These are phyloP conservation scores for Zasmidium cellare DNA, from an alignment of 2,329 filamentous ascomycete species.

Conservation along the genomic window DNA sequence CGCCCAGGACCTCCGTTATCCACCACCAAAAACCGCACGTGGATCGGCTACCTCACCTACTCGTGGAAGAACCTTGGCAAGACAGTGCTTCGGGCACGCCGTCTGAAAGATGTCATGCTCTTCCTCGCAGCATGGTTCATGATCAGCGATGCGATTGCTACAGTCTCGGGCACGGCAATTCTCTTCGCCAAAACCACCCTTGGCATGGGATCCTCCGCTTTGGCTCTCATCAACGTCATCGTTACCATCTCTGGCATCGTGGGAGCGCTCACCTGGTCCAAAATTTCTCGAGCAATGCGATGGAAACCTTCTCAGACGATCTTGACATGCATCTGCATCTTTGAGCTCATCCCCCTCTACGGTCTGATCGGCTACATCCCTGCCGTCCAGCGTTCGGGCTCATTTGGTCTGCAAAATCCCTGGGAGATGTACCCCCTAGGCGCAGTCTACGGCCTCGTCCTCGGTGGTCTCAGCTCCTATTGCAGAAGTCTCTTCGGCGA, in stretches of 20 bases:
- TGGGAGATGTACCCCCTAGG: constrained; percentile 97
- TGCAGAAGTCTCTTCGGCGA: constrained; percentile 91
- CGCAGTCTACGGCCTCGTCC: constrained; percentile 86
- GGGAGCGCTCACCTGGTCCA: constrained; percentile 88
- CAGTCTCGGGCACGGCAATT: constrained; percentile 90
- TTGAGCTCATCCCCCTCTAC: constrained; percentile 91
- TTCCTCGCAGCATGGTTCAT: constrained; percentile 93
- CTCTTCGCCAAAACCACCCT: constrained; percentile 93
- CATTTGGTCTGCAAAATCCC: constrained; percentile 82
- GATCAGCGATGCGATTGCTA: constrained; percentile 89
- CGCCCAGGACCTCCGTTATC: constrained; percentile 77
- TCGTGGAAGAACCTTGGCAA: constrained; percentile 85
- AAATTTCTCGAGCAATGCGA: constrained; percentile 67
- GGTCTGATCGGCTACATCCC: constrained; percentile 86
- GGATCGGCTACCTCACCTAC: constrained; percentile 72
- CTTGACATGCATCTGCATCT: constrained; percentile 83
- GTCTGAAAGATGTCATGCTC: constrained; percentile 70
- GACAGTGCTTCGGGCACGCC: constrained; percentile 73
- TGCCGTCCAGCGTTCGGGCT: constrained; percentile 70
- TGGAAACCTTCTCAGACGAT: constrained; percentile 84
- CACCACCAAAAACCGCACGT: constrained; percentile 43
- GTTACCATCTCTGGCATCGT: constrained; percentile 79
- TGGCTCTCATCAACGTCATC: constrained; percentile 93
- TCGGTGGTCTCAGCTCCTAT: constrained; percentile 89
- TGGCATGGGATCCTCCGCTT: constrained; percentile 81